Conservation (phyloP, 164 flowering plant genomes). For the Aristolochia californica region DNA sequence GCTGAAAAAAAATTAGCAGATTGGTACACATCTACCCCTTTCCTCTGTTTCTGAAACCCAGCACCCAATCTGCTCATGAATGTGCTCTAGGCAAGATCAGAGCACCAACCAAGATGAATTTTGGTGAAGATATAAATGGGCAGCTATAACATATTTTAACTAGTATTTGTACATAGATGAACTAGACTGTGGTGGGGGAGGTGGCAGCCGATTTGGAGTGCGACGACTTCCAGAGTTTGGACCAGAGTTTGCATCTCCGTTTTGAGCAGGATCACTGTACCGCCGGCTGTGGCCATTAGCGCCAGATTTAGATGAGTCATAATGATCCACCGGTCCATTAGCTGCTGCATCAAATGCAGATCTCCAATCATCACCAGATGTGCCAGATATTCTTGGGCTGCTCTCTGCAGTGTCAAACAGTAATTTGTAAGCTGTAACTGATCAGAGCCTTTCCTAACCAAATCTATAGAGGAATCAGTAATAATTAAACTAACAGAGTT, state of each 20-base stretch:
- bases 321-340: conserved; percentile 43
- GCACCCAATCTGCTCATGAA: conserved; percentile 6
- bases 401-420: conserved; percentile 36
- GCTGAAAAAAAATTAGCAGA: conserved; percentile 2
- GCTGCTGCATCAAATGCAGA: conserved; percentile 90
- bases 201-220: conserved; percentile 83
- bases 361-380: conserved; percentile 86
- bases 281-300: conserved; percentile 67
- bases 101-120: conserved; percentile 8
- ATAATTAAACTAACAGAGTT: no score
- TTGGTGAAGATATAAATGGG: conserved; percentile 11
- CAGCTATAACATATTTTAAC: conserved; percentile 7
- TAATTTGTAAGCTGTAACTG: background rate
- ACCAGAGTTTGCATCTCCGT: conserved; percentile 49
- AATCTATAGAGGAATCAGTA: background rate
- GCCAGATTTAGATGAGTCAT: conserved; percentile 27
- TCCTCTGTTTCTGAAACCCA: background rate
- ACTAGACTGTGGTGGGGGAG: conserved; percentile 65
- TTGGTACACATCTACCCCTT: background rate
- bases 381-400: conserved; percentile 53
- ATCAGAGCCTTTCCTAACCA: no score
- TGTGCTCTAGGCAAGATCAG: background rate
- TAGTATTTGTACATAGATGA: conserved; percentile 52
- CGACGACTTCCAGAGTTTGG: conserved; percentile 69
- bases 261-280: conserved; percentile 65